Base-by-base conservation (phyloP, 2,329 filamentous ascomycete species). In the Elsinoe fawcettii region DNA sequence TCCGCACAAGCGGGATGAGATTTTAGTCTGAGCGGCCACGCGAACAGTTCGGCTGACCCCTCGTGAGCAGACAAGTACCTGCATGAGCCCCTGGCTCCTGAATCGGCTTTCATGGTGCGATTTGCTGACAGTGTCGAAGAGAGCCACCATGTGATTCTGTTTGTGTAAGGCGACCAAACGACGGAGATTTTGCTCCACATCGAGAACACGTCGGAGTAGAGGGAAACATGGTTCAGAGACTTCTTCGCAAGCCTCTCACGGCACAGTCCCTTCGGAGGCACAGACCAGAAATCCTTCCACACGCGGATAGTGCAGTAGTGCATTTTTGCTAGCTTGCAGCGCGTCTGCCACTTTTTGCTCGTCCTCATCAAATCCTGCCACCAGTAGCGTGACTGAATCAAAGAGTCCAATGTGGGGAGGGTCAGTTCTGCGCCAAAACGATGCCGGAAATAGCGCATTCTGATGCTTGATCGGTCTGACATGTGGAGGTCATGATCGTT, bases 21-120 rank as follows among this genome's bases (percentile, higher is more conserved):
- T 53, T 53, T 23, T 53, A 53, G 49, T 53, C 30, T 39, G 9
- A 53, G 32, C 30, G 30, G 30, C 49, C 49, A 53, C 49, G 49
- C 49, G 49, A 36, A 23, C n/a, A 18, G 16, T 46, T 9, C 18
- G 20, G 22, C 12, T 20, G 14, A 20, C 20, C 41, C 22, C 23
- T 25, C 16, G 22, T 44, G 41, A 11, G 8, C 5, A 8, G 11
- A 18, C 18, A 44, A 44, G 41, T 44, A 44, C 41, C 41, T 44
- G 41, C 41, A 44, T 44, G 23, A 44, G 41, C 22, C 7, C 18
- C 8, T 44, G 41, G 41, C 41, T 23, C 11, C 22, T 44, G 16
- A 9, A 23, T 23, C 9, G 34, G 14, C 9, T 7, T 14, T 37
- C 3, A 3, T 12, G 14, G 3, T 37, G 14, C 34, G 3, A 37